phyloP scores from a whole-genome alignment of 2,329 filamentous ascomycete genomes.

The Colletotrichum truncatum region DNA sequence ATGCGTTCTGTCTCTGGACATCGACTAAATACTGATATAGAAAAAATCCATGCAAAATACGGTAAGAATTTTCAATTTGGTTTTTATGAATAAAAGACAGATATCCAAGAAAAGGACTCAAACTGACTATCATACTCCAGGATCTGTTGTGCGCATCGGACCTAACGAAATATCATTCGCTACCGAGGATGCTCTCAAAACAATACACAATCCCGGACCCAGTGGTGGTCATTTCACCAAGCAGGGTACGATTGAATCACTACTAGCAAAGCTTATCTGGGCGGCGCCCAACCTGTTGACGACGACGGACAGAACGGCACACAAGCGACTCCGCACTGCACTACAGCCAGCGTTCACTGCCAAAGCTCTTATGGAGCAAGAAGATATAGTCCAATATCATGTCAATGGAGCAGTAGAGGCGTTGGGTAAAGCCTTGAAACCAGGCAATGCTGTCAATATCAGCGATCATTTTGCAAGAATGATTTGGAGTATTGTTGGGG shows the following conservation, averaged over 20 bases:
- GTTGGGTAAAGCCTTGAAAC: not conserved
- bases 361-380: slow-evolving; percentile 17
- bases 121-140: not conserved
- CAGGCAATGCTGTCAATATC: not conserved
- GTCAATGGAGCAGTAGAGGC: not conserved
- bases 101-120: too few relatives aligned
- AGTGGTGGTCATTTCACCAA: slow-evolving; percentile 12
- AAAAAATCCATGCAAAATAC: slow-evolving; percentile 3
- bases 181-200: slow-evolving; percentile 5
- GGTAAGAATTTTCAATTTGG: not conserved
- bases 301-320: not conserved
- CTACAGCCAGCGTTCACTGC: slow-evolving; percentile 16
- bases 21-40: slow-evolving; percentile 15
- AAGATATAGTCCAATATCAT: slow-evolving; percentile 14
- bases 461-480: slow-evolving; percentile 3
- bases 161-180: slow-evolving; percentile 17
- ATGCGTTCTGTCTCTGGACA: not conserved
- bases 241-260: not conserved
- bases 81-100: not conserved
- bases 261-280: slow-evolving; percentile 5
- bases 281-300: slow-evolving; percentile 13
- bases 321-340: slow-evolving; percentile 1
- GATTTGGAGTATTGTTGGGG: slow-evolving; percentile 16
- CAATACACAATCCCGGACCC: slow-evolving; percentile 3
- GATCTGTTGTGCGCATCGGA: slow-evolving; percentile 7